Evolutionary conservation across 1,139 yeast genomes (phyloP), one percentile per base, ranked within the genome.

Genomic region (Pichia sp.): DNA sequence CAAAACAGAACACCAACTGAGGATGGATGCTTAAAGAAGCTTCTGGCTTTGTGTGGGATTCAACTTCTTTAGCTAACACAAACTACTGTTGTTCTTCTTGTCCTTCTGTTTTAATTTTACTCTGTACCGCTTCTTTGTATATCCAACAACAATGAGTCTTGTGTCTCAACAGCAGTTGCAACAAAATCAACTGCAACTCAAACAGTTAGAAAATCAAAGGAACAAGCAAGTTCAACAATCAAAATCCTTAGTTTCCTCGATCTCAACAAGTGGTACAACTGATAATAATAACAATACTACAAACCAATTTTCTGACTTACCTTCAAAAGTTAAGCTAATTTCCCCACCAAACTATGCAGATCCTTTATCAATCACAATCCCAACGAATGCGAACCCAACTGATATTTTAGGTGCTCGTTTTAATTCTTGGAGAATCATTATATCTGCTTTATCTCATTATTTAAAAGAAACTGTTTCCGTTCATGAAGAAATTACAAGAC

Each of bases 401-500:
- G 97, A 90, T 56, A 80, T 87, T 9, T 73, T 93, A 60, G 95
- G 96, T 5, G 77, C 80, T 42, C 75, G 99, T 58, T 89, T 91
- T 66, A 79, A 83, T 47, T 85, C 95, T 4, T 93, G 97, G 97
- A 74, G 96, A 58, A 76, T 80, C 50, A 80, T 91, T 51, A 83
- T 90, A 55, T 81, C 84, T 54, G 85, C 91, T 41, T 70, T 93
- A 53, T 77, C 87, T 30, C 79, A 76, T 50, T 93, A 93, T 66
- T 74, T 91, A 57, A 79, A 78, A 58, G 96, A 90, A 62, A 86
- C 84, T 48, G 88, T 89, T 16, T 79, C 86, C 22, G 93, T 87
- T 47, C 95, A 89, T 66, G 96, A 90, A 64, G 96, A 89, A 64
- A 80, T 87, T 28, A 84, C 87, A 39, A 79, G 96, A 56, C 96